phyloP scores from a whole-genome alignment of 192 early-diverging fungal genomes.

The Backusella macrospora region DNA sequence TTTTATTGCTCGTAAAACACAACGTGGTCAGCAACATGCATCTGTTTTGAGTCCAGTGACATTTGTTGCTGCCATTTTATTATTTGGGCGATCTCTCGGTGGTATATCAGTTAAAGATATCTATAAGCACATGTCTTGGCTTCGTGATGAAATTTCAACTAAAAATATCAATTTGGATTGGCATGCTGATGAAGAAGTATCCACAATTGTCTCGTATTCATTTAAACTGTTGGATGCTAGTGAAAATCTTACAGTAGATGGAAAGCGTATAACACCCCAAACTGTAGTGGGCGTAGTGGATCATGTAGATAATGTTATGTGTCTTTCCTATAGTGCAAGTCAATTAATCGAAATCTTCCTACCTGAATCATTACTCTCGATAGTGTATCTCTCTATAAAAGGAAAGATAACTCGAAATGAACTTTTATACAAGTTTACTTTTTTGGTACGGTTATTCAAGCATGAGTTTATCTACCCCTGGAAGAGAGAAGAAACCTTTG shows the following conservation, averaged over 20 bases:
- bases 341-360: conserved; percentile 40
- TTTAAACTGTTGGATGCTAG: conserved; percentile 35
- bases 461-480: conserved; percentile 42
- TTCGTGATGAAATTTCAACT: conserved; percentile 24
- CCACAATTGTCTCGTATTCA: conserved; percentile 36
- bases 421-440: conserved; percentile 33
- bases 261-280: conserved; percentile 32
- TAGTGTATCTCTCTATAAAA: conserved; percentile 39
- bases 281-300: conserved; percentile 36
- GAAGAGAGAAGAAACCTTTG: conserved; percentile 36
- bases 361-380: conserved; percentile 35
- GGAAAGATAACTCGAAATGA: conserved; percentile 22
- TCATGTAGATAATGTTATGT: conserved; percentile 45
- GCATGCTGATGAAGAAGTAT: conserved; percentile 41
- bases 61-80: conserved; percentile 33
- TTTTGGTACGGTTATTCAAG: conserved; percentile 36
- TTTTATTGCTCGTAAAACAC: conserved; percentile 28
- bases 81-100: conserved; percentile 27
- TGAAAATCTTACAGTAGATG: conserved; percentile 39
- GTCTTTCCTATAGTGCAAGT: conserved; percentile 42
- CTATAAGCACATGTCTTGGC: conserved; percentile 30
- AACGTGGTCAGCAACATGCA: conserved; percentile 30
- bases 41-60: conserved; percentile 35
- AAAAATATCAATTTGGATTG: conserved; percentile 36
- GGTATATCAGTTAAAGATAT: conserved; percentile 31